These are phyloP conservation scores for carrot (Daucus carota) DNA, from an alignment of 129 eudicot species.

Conservation along the genomic window DH1_v3.0 NC_030386.2:39544001-39544500, in stretches of 20 bases:
- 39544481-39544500: not conserved
- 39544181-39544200: not conserved
- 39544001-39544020: not conserved
- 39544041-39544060: not conserved
- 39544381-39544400: slow-evolving; percentile 86
- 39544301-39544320: slow-evolving; percentile 22
- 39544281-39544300: not conserved
- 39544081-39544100: not conserved
- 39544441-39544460: slow-evolving; percentile 71
- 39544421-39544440: slow-evolving; percentile 92
- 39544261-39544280: not conserved
- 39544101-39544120: not conserved
- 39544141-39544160: not conserved
- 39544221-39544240: not conserved
- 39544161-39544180: not conserved
- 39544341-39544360: slow-evolving; percentile 34
- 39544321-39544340: slow-evolving; percentile 5
- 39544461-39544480: not conserved
- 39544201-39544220: slow-evolving; percentile 2
- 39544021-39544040: not conserved
- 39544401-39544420: slow-evolving; percentile 93
- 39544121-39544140: not conserved
- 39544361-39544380: slow-evolving; percentile 82
- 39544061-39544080: not conserved
- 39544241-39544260: slow-evolving; percentile 1